A percentile compares a stretch with the other conserved stretches of the same genome.
Conservation (phyloP, 192 early-diverging fungal species). For the Podila epicladia region DNA sequence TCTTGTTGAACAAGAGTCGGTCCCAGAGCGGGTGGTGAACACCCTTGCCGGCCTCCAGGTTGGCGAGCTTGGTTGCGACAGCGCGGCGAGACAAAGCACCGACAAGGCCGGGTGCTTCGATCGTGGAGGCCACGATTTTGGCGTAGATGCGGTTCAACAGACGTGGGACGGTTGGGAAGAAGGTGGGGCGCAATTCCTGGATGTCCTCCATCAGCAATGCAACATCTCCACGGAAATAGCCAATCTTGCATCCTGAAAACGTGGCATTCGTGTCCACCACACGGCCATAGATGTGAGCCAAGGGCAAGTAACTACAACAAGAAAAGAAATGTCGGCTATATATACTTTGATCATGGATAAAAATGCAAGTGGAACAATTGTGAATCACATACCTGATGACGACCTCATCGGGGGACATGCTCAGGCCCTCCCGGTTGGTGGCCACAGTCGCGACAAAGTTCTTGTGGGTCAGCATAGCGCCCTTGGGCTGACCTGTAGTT, state of each 20-base stretch:
- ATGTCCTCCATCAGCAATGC: constrained; percentile 86
- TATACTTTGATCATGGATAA: too few species aligned
- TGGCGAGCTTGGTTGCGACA: constrained; percentile 69
- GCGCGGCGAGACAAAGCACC: constrained; percentile 66
- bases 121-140: constrained; percentile 55
- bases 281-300: constrained; percentile 92
- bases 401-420: constrained; percentile 21
- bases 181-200: constrained; percentile 76
- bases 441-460: constrained; percentile 73
- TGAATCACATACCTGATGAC: constrained; percentile 31
- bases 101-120: constrained; percentile 68
- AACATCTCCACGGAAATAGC: constrained; percentile 68
- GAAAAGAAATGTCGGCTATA: background rate
- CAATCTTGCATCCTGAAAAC: constrained; percentile 74
- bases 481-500: constrained; percentile 82
- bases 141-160: constrained; percentile 91
- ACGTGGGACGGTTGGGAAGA: constrained; percentile 90
- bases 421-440: constrained; percentile 39
- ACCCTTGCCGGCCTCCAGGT: constrained; percentile 62
- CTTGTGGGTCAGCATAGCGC: constrained; percentile 84
- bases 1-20: constrained; percentile 85
- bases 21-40: constrained; percentile 87
- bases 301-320: constrained; percentile 70
- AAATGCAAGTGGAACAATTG: background rate
- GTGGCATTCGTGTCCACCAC: constrained; percentile 65